Conservation (phyloP, 805 yeast genomes). For the Blastobotrys chiropterorum region DNA sequence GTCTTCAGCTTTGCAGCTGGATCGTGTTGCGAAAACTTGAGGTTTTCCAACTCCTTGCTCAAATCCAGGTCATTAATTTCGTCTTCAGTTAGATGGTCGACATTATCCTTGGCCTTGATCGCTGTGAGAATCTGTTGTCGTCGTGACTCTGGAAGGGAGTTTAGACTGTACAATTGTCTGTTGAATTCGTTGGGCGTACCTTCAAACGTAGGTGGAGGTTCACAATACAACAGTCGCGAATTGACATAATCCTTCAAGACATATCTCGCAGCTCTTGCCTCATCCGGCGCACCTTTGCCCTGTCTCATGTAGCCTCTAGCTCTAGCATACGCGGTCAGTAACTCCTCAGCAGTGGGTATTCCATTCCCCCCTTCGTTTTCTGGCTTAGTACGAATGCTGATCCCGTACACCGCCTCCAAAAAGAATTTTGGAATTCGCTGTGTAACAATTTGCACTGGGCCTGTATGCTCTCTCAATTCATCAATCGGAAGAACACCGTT, state of each 20-base stretch:
- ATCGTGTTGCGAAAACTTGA: conserved; percentile 76
- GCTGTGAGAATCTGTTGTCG: conserved; percentile 59
- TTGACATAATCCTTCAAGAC: conserved; percentile 90
- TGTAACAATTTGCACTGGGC: conserved; percentile 80
- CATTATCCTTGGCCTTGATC: conserved; percentile 31
- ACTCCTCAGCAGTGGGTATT: conserved; percentile 77
- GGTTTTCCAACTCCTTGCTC: conserved; percentile 58
- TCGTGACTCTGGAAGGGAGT: conserved; percentile 64
- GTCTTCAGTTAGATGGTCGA: conserved; percentile 30
- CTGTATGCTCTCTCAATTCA: conserved; percentile 86
- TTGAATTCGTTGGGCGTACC: conserved; percentile 52
- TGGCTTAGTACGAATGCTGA: conserved; percentile 70
- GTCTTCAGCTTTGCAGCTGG: conserved; percentile 42
- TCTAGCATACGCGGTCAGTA: conserved; percentile 86
- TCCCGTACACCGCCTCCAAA: conserved; percentile 90
- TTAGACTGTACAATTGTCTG: conserved; percentile 60
- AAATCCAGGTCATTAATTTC: conserved; percentile 50
- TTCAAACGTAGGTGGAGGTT: conserved; percentile 67
- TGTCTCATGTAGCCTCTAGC: conserved; percentile 93
- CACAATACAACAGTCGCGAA: conserved; percentile 78
- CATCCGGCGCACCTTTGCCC: conserved; percentile 95
- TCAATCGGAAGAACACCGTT: conserved; percentile 98
- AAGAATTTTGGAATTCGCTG: conserved; percentile 83
- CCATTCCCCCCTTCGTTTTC: conserved; percentile 87
- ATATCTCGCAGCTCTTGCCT: conserved; percentile 87